Conservation (phyloP, 83 land plant species). For the Picea abies region DNA sequence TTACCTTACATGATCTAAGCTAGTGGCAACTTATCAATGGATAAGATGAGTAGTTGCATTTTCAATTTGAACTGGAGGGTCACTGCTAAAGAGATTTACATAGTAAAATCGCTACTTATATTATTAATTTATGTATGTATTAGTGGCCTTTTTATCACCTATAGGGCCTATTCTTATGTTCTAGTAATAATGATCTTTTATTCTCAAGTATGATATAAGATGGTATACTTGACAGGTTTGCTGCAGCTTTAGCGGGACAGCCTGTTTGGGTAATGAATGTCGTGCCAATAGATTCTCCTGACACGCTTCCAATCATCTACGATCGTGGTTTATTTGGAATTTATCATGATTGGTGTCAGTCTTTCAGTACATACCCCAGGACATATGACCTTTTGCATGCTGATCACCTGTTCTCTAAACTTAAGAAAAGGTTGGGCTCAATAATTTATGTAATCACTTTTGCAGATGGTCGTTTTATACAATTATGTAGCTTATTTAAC, state of each 20-base stretch:
- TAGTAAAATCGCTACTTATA: background rate
- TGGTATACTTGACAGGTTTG: constrained; percentile 59
- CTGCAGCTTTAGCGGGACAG: constrained; percentile 71
- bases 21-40: background rate
- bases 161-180: background rate
- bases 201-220: background rate
- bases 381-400: constrained; percentile 84
- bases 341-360: constrained; percentile 92
- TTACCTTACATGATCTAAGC: constrained; percentile 20
- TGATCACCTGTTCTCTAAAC: constrained; percentile 74
- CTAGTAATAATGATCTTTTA: background rate
- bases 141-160: background rate
- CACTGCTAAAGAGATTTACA: background rate
- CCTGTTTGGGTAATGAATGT: constrained; percentile 85
- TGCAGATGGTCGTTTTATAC: too few relatives aligned
- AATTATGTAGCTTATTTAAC: too few relatives aligned
- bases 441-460: too few relatives aligned
- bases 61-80: constrained; percentile 3
- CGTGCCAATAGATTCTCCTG: constrained; percentile 66
- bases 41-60: background rate
- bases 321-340: constrained; percentile 84
- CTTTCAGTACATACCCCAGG: constrained; percentile 90
- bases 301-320: constrained; percentile 79
- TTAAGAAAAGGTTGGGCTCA: constrained; percentile 53
- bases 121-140: background rate